Conservation (phyloP, 768 basidiomycete species). For the Podaxis mareebaensis region DNA sequence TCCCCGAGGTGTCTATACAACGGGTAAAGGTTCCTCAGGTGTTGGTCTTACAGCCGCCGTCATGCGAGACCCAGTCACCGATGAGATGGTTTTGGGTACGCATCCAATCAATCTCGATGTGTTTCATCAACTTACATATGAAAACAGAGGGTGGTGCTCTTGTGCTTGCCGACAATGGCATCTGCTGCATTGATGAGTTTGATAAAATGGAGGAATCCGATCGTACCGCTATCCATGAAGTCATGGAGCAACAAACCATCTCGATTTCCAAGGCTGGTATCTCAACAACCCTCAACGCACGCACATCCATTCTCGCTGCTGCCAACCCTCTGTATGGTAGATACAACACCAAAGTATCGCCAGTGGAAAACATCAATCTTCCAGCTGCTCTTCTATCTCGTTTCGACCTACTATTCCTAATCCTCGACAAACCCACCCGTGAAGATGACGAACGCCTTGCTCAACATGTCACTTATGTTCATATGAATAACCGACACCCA, state of each 20-base stretch:
- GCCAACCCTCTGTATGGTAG: constrained; percentile 98
- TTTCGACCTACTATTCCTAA: constrained; percentile 95
- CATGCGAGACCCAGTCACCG: constrained; percentile 98
- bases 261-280: constrained; percentile 99
- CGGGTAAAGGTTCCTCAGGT: constrained; percentile 97
- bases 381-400: constrained; percentile 95
- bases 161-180: constrained; percentile 97
- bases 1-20: constrained; percentile 96
- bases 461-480: constrained; percentile 96
- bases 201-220: constrained; percentile 99
- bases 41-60: constrained; percentile 99
- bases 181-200: constrained; percentile 99
- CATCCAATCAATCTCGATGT: constrained; percentile 9
- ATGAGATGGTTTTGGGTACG: constrained; percentile 98
- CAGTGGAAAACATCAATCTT: constrained; percentile 98
- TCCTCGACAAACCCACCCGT: constrained; percentile 91
- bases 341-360: constrained; percentile 97
- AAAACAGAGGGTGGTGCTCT: constrained; percentile 95
- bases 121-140: constrained; percentile 6
- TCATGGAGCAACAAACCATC: constrained; percentile 99
- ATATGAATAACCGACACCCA: constrained; percentile 94
- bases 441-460: constrained; percentile 97
- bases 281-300: constrained; percentile 95
- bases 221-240: constrained; percentile 98
- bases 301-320: constrained; percentile 96